Percentiles rank a stretch among this genome's conserved stretches.
phyloP scores from a whole-genome alignment of 108 stramenopile genomes.

The Schizochytrium sp. region DNA sequence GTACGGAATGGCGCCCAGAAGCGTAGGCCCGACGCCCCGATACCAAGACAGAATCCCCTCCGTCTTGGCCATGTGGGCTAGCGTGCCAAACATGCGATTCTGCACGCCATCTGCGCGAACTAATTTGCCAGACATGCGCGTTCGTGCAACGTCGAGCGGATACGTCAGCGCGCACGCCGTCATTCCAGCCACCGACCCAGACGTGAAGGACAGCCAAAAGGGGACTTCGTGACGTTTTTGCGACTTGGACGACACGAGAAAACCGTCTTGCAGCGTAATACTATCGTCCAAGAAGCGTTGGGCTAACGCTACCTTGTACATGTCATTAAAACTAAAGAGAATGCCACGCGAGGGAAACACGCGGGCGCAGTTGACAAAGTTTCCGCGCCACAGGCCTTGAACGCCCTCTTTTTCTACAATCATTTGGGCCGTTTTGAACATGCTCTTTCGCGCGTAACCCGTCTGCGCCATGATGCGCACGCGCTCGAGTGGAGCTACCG shows the following conservation, averaged over 20 bases:
- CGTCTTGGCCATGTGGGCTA: neutral
- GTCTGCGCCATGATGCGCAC: conserved; percentile 18
- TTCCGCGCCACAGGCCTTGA: conserved; percentile 13
- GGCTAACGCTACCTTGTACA: neutral
- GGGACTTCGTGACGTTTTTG: neutral
- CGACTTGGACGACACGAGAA: neutral
- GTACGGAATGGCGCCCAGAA: neutral
- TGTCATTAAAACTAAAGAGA: neutral
- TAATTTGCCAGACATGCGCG: neutral
- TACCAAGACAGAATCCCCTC: neutral
- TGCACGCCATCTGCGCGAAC: neutral
- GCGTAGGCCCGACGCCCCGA: neutral
- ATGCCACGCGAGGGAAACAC: conserved; percentile 10
- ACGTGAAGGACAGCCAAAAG: neutral
- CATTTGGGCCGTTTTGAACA: neutral
- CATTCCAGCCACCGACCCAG: neutral
- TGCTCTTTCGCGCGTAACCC: neutral
- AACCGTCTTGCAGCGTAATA: neutral
- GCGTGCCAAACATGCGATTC: neutral
- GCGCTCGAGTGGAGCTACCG: conserved; percentile 20
- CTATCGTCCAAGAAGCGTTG: neutral
- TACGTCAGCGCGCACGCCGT: neutral
- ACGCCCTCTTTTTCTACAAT: conserved; percentile 1
- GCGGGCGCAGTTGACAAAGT: conserved; percentile 15
- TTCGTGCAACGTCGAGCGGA: neutral